Conservation (phyloP, 176 grass and related monocot species). For the Avena atlantica region DNA sequence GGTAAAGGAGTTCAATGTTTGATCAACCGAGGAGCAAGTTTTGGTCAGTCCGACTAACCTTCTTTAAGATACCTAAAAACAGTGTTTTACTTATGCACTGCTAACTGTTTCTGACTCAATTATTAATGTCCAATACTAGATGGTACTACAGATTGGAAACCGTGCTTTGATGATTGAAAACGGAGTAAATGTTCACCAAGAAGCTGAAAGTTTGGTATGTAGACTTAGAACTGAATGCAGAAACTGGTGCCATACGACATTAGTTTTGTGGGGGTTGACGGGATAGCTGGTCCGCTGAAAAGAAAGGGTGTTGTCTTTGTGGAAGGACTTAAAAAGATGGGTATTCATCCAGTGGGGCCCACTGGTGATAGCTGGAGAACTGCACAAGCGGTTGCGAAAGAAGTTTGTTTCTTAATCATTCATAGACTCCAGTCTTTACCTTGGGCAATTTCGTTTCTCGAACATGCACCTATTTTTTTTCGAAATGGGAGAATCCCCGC, state of each 20-base stretch:
- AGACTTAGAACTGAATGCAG: conserved; percentile 80
- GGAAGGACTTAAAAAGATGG: conserved; percentile 90
- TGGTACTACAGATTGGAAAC: conserved; percentile 66
- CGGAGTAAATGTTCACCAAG: conserved; percentile 53
- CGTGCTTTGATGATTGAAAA: conserved; percentile 76
- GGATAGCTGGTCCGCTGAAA: conserved; percentile 90
- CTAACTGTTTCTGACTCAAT: conserved; percentile 15
- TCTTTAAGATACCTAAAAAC: background rate
- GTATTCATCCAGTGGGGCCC: conserved; percentile 82
- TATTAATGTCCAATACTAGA: conserved; percentile 25
- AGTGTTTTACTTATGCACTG: background rate
- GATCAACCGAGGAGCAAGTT: conserved; percentile 62
- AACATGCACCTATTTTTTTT: background rate
- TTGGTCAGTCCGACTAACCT: conserved; percentile 61
- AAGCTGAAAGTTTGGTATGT: conserved; percentile 79
- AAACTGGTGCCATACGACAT: conserved; percentile 85
- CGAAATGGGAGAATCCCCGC: no score
- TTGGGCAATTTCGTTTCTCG: background rate
- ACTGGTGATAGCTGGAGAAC: conserved; percentile 92
- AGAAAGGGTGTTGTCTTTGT: conserved; percentile 82
- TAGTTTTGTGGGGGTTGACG: conserved; percentile 68
- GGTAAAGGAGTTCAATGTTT: conserved; percentile 76
- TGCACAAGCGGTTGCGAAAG: conserved; percentile 79
- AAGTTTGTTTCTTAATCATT: conserved; percentile 49
- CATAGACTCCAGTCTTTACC: background rate